Evolutionary conservation across 1,284 basidiomycete species (phyloP).

Genomic region (Ustilago curta): DNA sequence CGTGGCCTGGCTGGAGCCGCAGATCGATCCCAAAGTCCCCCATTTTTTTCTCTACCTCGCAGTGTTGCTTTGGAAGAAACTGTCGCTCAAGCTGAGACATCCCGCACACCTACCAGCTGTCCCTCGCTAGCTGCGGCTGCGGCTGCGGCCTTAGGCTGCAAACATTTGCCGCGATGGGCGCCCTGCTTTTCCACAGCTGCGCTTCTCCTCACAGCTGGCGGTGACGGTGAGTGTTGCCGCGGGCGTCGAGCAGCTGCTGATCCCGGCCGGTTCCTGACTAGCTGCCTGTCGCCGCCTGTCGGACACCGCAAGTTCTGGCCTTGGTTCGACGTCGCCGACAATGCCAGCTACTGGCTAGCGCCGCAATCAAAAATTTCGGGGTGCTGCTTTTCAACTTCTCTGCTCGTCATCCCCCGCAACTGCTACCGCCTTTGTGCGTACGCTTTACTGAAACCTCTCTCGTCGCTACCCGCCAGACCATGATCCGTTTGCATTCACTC

Average conservation of each 20-base stretch:
- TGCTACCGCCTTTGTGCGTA: conserved; percentile 3
- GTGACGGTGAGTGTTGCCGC: background rate
- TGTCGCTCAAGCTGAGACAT: conserved; percentile 9
- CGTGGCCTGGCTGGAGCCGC: background rate
- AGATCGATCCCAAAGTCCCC: background rate
- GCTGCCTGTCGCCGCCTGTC: conserved; percentile 4
- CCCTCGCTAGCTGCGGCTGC: background rate
- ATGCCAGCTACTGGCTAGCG: background rate
- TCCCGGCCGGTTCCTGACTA: conserved; percentile 6
- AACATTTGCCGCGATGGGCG: background rate
- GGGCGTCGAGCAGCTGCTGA: conserved; percentile 10
- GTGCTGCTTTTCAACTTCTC: conserved; percentile 43
- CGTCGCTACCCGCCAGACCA: conserved; percentile 14
- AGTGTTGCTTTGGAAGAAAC: conserved; percentile 10
- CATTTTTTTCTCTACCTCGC: background rate
- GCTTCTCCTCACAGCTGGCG: background rate
- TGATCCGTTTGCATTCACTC: conserved; percentile 1
- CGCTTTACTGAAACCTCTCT: conserved; percentile 5
- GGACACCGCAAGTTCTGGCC: conserved; percentile 7
- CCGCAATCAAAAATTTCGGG: conserved; percentile 25
- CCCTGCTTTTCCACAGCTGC: background rate
- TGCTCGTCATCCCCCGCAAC: conserved; percentile 35
- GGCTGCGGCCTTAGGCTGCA: background rate
- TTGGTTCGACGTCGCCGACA: conserved; percentile 9
- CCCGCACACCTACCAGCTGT: background rate